Percentiles rank a stretch among this genome's conserved stretches.
Conservation (phyloP, 1,139 yeast species). For the Protomyces gravidus region DNA sequence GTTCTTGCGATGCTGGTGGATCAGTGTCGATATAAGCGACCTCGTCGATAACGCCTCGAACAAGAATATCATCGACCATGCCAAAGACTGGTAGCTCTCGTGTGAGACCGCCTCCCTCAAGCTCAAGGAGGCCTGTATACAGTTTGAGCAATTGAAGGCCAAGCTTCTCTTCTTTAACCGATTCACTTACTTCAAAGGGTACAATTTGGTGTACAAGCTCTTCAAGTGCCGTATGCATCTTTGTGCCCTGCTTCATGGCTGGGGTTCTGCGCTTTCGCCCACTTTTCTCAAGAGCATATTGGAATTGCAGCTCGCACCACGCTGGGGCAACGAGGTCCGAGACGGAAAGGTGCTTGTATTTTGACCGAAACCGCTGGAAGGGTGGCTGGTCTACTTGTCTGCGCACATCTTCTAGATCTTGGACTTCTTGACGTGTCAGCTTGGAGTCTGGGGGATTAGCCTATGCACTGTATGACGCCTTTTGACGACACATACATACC, state of each 20-base stretch:
- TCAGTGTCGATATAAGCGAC: constrained; percentile 6
- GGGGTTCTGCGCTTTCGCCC: constrained; percentile 17
- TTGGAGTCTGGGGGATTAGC: background rate
- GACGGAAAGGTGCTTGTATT: constrained; percentile 24
- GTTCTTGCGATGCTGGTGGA: background rate
- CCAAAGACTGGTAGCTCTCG: constrained; percentile 34
- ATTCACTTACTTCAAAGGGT: constrained; percentile 7
- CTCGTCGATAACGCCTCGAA: constrained; percentile 34
- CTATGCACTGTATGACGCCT: background rate
- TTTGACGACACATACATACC: constrained; percentile 9
- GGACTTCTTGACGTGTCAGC: constrained; percentile 8
- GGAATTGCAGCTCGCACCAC: constrained; percentile 28
- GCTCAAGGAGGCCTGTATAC: constrained; percentile 27
- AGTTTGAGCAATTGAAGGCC: constrained; percentile 31
- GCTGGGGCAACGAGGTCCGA: constrained; percentile 33
- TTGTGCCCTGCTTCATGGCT: constrained; percentile 34
- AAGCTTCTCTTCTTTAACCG: constrained; percentile 32
- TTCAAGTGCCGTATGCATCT: constrained; percentile 33
- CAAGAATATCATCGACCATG: constrained; percentile 27
- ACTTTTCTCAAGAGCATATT: constrained; percentile 16
- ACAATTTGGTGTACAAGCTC: constrained; percentile 23
- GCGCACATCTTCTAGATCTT: background rate
- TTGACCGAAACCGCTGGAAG: constrained; percentile 4
- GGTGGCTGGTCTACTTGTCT: background rate
- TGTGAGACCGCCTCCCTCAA: constrained; percentile 25